Evolutionary conservation across 768 basidiomycete species (phyloP), one percentile per base, ranked within the genome.

Genomic region (Tubosaeta brunneosetosa): DNA sequence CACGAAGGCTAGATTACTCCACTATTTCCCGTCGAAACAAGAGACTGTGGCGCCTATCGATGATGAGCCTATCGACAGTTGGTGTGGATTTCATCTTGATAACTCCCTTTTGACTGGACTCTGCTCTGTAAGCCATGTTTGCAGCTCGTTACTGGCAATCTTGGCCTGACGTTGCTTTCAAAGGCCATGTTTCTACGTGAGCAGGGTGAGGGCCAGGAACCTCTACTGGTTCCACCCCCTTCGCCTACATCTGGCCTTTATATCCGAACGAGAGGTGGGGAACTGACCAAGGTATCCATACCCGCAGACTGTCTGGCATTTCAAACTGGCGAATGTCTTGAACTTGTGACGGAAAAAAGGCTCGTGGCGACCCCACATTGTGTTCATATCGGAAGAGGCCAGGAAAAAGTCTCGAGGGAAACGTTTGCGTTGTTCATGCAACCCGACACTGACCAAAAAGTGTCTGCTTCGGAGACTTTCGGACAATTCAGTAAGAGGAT

Each of bases 41-140:
- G 77, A 71, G 43, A 61, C 57, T 17, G 56, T 66, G 17, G 56
- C 61, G 6, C 69, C 73, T 0, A 53, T 64, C 4, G 79, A 84
- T 33, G 81, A 86, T 56, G 85, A 84, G 44, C 74, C 84, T 2
- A 71, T 92, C 27, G 92, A 97, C 58, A 89, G 84, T 58, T 94
- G 91, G 83, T 98, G 95, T 72, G 95, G 95, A 16, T 93, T 93
- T 61, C 95, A 98, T 68, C 75, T 93, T 19, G 97, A 99, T 65
- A 93, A 97, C 62, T 87, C 86, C 8, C 68, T 92, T 36, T 71
- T 99, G 50, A 99, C 97, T 2, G 97, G 93, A 2, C 81, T 99
- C 32, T 97, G 94, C 69, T 88, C 91, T 45, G 88, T 88, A 66
- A 66, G 80, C 59, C 33, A 5, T 25, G 49, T 53, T 26, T 54